A percentile compares a stretch with the other conserved stretches of the same genome.
phyloP scores from a whole-genome alignment of 1,284 basidiomycete genomes.

The Agroathelia rolfsii region DNA sequence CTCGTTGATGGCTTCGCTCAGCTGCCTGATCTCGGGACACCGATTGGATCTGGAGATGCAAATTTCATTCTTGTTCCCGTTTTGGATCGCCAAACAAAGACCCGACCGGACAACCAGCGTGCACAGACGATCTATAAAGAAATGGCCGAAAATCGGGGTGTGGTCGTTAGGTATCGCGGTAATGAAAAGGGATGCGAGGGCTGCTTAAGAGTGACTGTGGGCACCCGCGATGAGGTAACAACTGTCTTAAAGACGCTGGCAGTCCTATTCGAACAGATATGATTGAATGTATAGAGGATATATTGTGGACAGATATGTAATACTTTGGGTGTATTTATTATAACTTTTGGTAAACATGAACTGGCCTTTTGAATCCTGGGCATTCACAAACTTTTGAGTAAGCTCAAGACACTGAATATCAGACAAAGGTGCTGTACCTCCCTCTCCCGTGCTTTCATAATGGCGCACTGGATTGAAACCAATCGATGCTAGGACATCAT shows the following conservation, averaged over 20 bases:
- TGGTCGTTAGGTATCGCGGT: conserved; percentile 90
- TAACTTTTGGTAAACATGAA: too few relatives aligned
- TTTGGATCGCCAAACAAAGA: conserved; percentile 33
- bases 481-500: conserved; percentile 37
- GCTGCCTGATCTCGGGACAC: conserved; percentile 51
- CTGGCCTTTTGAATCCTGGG: too few relatives aligned
- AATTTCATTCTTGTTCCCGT: conserved; percentile 90
- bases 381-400: too few relatives aligned
- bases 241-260: conserved; percentile 38
- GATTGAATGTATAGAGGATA: too few relatives aligned
- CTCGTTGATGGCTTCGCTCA: conserved; percentile 42
- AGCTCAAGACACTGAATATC: too few relatives aligned
- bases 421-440: too few relatives aligned
- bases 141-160: conserved; percentile 77
- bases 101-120: conserved; percentile 55
- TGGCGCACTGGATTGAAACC: conserved; percentile 49
- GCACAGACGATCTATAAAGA: conserved; percentile 70
- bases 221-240: conserved; percentile 73
- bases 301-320: too few relatives aligned
- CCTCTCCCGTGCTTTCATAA: conserved; percentile 46
- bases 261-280: conserved; percentile 33
- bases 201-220: conserved; percentile 87
- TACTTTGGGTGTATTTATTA: too few relatives aligned
- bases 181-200: conserved; percentile 81
- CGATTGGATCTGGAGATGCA: conserved; percentile 80